These are phyloP conservation scores for Knoxia roxburghii DNA, from an alignment of 257 asterid genomes.

Conservation along the genomic window DNA sequence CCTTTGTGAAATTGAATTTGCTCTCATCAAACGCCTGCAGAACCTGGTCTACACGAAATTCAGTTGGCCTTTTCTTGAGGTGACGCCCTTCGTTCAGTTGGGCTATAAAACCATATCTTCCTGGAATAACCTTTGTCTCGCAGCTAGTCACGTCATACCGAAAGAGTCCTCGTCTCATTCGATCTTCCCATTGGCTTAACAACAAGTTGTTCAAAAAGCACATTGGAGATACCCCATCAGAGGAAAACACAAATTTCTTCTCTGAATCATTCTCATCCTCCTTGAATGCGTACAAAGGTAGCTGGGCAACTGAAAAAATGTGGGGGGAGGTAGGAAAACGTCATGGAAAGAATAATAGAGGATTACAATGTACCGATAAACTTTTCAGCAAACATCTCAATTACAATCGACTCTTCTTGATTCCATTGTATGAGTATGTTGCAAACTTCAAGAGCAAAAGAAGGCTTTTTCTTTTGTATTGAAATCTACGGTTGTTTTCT, in stretches of 20 bases:
- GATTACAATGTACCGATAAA: too few relatives aligned
- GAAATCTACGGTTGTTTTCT: too few relatives aligned
- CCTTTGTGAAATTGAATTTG: constrained; percentile 67
- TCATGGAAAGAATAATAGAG: not conserved
- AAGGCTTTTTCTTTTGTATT: too few relatives aligned
- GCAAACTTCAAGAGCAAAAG: not conserved
- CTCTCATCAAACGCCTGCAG: constrained; percentile 66
- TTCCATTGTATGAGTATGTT: too few relatives aligned
- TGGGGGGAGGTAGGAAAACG: constrained; percentile 4
- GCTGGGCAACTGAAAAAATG: constrained; percentile 37
- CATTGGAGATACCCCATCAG: constrained; percentile 27
- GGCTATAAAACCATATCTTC: constrained; percentile 59
- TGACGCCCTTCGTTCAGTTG: constrained; percentile 86
- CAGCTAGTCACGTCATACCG: constrained; percentile 72
- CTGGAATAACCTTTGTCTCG: constrained; percentile 57
- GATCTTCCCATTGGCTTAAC: constrained; percentile 73
- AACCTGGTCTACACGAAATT: constrained; percentile 64
- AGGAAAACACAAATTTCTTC: constrained; percentile 17
- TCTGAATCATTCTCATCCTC: constrained; percentile 27
- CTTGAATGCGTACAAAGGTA: constrained; percentile 57
- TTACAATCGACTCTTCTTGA: not conserved
- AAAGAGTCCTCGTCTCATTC: constrained; percentile 51
- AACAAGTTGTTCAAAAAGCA: constrained; percentile 43
- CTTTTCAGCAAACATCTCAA: not conserved
- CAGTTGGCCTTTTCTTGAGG: constrained; percentile 72